Conservation (phyloP, 345 rosid species). For the Citrus maxima region DNA sequence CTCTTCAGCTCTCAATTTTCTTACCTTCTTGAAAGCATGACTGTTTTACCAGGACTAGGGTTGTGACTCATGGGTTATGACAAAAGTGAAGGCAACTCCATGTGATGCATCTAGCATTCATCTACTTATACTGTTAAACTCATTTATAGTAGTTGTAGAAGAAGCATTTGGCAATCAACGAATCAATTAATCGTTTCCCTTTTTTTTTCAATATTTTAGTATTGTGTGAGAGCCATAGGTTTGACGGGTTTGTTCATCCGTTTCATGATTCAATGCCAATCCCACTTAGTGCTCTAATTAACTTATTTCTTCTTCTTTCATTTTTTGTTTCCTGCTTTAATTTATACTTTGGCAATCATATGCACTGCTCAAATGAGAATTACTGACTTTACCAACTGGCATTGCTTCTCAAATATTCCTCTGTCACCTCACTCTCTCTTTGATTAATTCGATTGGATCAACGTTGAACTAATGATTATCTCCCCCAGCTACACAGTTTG, state of each 20-base stretch:
- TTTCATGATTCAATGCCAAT: conserved; percentile 9
- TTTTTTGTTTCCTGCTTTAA: neutral
- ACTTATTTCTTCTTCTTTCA: neutral
- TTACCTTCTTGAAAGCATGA: neutral
- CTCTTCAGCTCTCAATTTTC: neutral
- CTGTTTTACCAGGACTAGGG: conserved; percentile 7
- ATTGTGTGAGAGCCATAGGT: neutral
- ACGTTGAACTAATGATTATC: neutral
- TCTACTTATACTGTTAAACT: neutral
- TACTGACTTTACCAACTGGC: conserved; percentile 12
- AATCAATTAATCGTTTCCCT: conserved; percentile 4
- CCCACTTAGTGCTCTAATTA: neutral
- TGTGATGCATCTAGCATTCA: conserved; percentile 7
- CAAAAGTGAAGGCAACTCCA: conserved; percentile 16
- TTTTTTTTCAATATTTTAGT: no score
- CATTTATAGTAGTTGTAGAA: neutral
- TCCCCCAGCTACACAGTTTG: neutral
- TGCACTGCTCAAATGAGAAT: neutral
- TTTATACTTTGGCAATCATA: neutral
- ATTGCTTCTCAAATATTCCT: neutral
- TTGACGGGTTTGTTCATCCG: neutral
- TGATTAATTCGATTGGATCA: neutral
- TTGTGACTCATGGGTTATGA: neutral
- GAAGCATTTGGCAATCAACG: conserved; percentile 1
- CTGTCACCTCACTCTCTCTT: neutral